Base-by-base conservation (phyloP, 108 stramenopile species). In the Conticribra guillardii region DNA sequence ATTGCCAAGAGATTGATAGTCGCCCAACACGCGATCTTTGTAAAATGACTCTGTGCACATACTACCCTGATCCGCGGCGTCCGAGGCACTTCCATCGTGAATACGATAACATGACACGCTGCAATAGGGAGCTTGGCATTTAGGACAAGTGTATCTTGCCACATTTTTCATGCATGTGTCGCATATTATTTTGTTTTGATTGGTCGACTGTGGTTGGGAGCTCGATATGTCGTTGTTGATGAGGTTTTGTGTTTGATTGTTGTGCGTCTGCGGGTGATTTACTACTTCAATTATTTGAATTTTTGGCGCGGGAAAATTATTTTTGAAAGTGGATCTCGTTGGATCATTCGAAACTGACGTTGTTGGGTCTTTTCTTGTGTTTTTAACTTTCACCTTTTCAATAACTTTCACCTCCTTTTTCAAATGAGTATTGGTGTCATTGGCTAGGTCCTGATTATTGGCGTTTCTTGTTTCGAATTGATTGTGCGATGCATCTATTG, bases 1-100 rank as follows among this genome's bases (percentile, higher is more conserved):
- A 52, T 17, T 28, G 5, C 41, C 44, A 16, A 28, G 53, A 19
- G 54, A 19, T 23, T 67, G 34, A 4, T 46, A 55, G 16, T 67
- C 66, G 21, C 41, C 34, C 37, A 67, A 55, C 3, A 67, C 66
- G 17, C 66, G 33, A 52, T 67, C 44, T 67, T 55, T 67, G 54
- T 55, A 67, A 33, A 67, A 67, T 1, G 66, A 67, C 16, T 67
- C 66, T 1, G 66, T 67, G 54, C 66, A 67, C 21, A 55, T 28
- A n/a, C 52, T 67, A 3, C 28, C 54, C 4, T 27, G 2, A 4
- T 1, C 24, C 1, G 37, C 26, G 0, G 41, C 27, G 26, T 54
- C 32, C n/a, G 32, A 4, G 2, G 17, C 26, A 2, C 26, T 46
- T 4, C 44, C 66, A 67, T 67, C 54, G 31, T 67, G 66, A 24